Percentiles rank a stretch among this genome's conserved stretches.
Conservation (phyloP, 2,329 filamentous ascomycete species). For the Paraphoma sp. region DNA sequence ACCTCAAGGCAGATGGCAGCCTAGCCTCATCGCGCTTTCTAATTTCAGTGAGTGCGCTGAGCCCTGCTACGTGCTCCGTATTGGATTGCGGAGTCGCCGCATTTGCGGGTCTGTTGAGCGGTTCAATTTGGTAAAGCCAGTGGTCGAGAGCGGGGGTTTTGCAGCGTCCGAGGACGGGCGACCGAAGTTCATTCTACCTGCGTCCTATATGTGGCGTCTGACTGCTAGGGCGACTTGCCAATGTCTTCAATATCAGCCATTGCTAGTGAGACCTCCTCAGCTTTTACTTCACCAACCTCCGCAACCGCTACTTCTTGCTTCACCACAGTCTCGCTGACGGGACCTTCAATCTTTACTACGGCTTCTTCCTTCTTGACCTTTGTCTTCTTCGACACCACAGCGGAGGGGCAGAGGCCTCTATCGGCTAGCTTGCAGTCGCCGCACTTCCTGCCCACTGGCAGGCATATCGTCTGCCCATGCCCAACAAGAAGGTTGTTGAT, state of each 20-base stretch:
- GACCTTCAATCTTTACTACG: slow-evolving; percentile 44
- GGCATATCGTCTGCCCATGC: slow-evolving; percentile 84
- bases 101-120: no score
- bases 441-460: slow-evolving; percentile 80
- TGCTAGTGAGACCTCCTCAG: slow-evolving; percentile 27
- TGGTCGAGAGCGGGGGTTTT: no score
- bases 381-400: slow-evolving; percentile 56
- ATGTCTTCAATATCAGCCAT: slow-evolving; percentile 45
- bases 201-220: neutral
- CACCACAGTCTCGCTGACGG: slow-evolving; percentile 37
- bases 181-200: neutral
- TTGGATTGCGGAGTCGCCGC: no score
- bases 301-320: slow-evolving; percentile 24
- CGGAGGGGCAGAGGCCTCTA: slow-evolving; percentile 72
- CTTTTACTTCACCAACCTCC: slow-evolving; percentile 30
- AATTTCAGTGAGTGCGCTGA: neutral
- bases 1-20: neutral
- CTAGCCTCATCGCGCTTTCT: neutral
- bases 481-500: slow-evolving; percentile 91
- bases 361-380: slow-evolving; percentile 56
- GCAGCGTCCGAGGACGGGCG: no score
- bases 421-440: slow-evolving; percentile 84
- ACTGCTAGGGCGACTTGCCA: slow-evolving; percentile 23
- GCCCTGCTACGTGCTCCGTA: no score
- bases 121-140: no score